phyloP scores from a whole-genome alignment of 495 filamentous ascomycete genomes.

The Daldinia bambusicola region DNA sequence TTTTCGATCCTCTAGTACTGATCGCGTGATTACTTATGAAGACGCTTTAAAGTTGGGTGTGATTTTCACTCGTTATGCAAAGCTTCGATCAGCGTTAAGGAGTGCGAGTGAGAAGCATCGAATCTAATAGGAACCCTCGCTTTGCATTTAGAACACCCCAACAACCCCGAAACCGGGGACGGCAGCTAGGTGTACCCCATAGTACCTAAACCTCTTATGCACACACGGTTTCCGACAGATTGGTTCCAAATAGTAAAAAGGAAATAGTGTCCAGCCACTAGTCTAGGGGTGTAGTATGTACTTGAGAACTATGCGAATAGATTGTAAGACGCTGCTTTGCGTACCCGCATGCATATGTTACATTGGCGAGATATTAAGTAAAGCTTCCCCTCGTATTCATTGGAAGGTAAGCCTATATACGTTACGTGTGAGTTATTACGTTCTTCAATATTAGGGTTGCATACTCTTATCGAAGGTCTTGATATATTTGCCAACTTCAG shows the following conservation, averaged over 20 bases:
- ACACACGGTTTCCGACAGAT: constrained; percentile 30
- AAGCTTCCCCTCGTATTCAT: background rate
- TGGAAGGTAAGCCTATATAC: background rate
- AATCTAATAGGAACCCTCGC: constrained; percentile 26
- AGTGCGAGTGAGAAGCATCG: constrained; percentile 15
- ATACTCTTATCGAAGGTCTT: background rate
- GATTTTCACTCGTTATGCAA: constrained; percentile 11
- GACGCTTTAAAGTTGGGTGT: constrained; percentile 24
- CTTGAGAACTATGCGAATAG: background rate
- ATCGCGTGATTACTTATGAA: constrained; percentile 36
- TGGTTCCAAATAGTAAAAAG: constrained; percentile 22
- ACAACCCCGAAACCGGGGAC: constrained; percentile 36
- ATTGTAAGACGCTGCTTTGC: constrained; percentile 1
- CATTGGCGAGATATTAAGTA: background rate
- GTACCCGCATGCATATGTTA: background rate
- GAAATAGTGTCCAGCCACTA: constrained; percentile 1
- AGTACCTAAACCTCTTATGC: constrained; percentile 31
- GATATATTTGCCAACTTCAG: background rate
- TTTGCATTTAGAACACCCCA: constrained; percentile 32
- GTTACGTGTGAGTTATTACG: background rate
- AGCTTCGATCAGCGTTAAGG: constrained; percentile 17
- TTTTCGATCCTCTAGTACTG: constrained; percentile 4
- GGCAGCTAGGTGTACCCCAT: constrained; percentile 24
- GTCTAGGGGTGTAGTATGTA: constrained; percentile 2
- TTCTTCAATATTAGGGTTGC: background rate